Evolutionary conservation across 805 yeast genomes (phyloP).

Genomic region (Helenozyma rhizophorensis): DNA sequence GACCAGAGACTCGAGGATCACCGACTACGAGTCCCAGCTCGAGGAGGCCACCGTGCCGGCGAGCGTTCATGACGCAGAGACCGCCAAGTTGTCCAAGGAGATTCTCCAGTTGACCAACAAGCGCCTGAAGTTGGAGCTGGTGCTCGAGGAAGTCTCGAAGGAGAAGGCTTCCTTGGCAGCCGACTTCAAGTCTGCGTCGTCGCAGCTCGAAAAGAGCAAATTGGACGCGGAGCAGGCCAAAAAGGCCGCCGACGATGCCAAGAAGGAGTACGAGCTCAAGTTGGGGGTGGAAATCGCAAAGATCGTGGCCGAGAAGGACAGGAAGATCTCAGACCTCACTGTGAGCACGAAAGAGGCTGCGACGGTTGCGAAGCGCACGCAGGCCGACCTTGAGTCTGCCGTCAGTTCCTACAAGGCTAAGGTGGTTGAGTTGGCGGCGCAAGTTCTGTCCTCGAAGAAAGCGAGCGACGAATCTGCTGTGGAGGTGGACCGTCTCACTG

Average conservation of each 20-base stretch:
- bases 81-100: background rate
- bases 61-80: too few species aligned
- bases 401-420: too few species aligned
- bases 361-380: too few species aligned
- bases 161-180: constrained; percentile 3
- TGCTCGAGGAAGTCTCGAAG: too few species aligned
- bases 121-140: background rate
- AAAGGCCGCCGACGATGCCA: constrained; percentile 7
- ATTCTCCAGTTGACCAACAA: constrained; percentile 3
- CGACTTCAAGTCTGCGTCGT: background rate
- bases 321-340: constrained; percentile 9
- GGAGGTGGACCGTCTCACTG: too few species aligned
- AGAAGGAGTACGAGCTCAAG: constrained; percentile 19
- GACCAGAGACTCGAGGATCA: constrained; percentile 1
- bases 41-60: too few species aligned
- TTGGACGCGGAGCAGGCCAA: constrained; percentile 1
- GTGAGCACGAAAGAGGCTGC: too few species aligned
- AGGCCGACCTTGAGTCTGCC: too few species aligned
- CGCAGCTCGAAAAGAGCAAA: background rate
- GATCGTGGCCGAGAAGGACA: constrained; percentile 20
- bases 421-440: too few species aligned
- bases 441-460: too few species aligned
- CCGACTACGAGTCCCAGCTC: too few species aligned
- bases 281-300: constrained; percentile 23
- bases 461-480: too few species aligned